Evolutionary conservation across 2,329 filamentous ascomycete genomes (phyloP).

Genomic region (Hortaea werneckii): DNA sequence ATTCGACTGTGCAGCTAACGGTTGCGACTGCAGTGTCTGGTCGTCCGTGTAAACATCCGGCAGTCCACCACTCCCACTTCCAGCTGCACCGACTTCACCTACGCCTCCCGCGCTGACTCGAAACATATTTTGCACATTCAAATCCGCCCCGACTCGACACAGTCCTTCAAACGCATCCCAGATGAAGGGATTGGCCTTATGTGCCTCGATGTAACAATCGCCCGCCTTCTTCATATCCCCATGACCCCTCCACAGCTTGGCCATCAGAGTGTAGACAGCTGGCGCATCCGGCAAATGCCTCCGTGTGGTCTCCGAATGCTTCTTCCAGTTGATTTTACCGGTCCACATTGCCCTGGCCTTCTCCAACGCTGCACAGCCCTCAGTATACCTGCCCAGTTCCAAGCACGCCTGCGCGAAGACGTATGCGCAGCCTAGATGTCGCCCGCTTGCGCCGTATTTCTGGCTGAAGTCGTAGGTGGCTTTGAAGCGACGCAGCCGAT

Average conservation of each 20-base stretch:
- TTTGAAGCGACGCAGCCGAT: slow-evolving; percentile 70
- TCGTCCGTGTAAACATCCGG: slow-evolving; percentile 24
- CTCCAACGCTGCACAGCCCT: slow-evolving; percentile 76
- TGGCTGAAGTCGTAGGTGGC: slow-evolving; percentile 79
- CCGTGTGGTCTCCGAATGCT: slow-evolving; percentile 66
- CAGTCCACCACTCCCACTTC: not conserved
- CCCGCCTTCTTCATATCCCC: slow-evolving; percentile 74
- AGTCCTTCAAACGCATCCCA: slow-evolving; percentile 92
- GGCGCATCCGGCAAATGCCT: slow-evolving; percentile 72
- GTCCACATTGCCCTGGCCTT: slow-evolving; percentile 69
- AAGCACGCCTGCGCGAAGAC: slow-evolving; percentile 86
- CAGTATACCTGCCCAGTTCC: slow-evolving; percentile 64
- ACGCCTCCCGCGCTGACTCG: slow-evolving; percentile 45
- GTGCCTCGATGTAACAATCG: slow-evolving; percentile 73
- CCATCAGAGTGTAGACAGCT: slow-evolving; percentile 71
- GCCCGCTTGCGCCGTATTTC: slow-evolving; percentile 56
- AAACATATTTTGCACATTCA: slow-evolving; percentile 80
- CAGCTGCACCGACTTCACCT: slow-evolving; percentile 44
- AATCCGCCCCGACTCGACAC: slow-evolving; percentile 70
- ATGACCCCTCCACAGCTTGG: slow-evolving; percentile 75
- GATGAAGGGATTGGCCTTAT: slow-evolving; percentile 90
- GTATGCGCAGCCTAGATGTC: slow-evolving; percentile 79
- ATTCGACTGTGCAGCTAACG: slow-evolving; percentile 16
- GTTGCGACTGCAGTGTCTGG: slow-evolving; percentile 11
- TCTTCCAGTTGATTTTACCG: slow-evolving; percentile 63